Conservation (phyloP, 2,329 filamentous ascomycete species). For the Penicillium sp. region DNA sequence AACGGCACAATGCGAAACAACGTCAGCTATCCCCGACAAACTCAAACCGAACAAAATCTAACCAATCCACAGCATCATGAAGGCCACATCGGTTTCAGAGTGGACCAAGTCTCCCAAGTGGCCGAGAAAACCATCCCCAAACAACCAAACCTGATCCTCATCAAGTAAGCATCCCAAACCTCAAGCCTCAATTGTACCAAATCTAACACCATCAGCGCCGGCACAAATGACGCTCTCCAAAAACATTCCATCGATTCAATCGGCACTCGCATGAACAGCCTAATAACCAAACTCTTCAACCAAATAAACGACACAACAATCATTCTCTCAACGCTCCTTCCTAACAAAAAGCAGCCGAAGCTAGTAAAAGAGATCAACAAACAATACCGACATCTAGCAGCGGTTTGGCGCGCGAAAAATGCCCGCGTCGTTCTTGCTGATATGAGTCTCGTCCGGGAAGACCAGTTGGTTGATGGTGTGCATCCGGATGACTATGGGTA, state of each 20-base stretch:
- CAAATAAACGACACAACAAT: conserved; percentile 26
- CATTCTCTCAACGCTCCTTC: conserved; percentile 34
- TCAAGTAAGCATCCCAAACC: conserved; percentile 18
- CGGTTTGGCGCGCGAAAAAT: conserved; percentile 15
- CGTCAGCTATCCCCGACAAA: conserved; percentile 8
- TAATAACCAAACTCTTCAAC: conserved; percentile 25
- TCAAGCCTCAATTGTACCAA: background rate
- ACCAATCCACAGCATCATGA: conserved; percentile 21
- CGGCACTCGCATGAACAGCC: conserved; percentile 22
- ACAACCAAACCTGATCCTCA: conserved; percentile 28
- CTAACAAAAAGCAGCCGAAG: conserved; percentile 11
- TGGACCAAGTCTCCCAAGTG: conserved; percentile 18
- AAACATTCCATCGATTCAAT: conserved; percentile 18
- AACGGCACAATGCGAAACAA: conserved; percentile 27
- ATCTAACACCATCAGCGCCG: conserved; percentile 22
- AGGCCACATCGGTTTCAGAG: conserved; percentile 22
- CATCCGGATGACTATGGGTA: conserved; percentile 26
- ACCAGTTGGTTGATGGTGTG: conserved; percentile 20
- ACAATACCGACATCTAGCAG: conserved; percentile 26
- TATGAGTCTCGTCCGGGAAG: conserved; percentile 21
- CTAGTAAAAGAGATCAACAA: conserved; percentile 16
- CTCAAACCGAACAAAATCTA: background rate
- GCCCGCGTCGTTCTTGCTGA: conserved; percentile 26
- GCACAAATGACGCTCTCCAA: conserved; percentile 34
- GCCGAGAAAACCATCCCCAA: conserved; percentile 6